Base-by-base conservation (phyloP, 1,284 basidiomycete species). In the Chalciporus sp. region DNA sequence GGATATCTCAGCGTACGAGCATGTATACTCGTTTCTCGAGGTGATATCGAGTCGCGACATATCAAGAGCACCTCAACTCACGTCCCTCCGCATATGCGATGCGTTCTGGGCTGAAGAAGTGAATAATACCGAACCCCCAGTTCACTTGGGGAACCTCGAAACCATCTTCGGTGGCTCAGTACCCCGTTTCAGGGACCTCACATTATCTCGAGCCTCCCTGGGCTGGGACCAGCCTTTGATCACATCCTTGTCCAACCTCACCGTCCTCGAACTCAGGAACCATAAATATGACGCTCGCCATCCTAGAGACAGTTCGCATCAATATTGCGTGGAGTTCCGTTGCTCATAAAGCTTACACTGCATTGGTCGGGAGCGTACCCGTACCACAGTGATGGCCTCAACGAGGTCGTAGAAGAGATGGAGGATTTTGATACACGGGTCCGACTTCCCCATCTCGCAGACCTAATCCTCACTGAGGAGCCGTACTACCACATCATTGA, bases 161-260 rank as follows among this genome's bases (percentile, higher is more conserved):
- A 58, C 75, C 8, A 74, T 80, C 2, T 86, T 86, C 70, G 61
- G 74, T n/a, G 82, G 81, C 0, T 66, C 73, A 43, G 78, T 77
- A 16, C 84, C 85, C 0, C 73, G 69, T 8, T 65, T 87, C 6
- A 65, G 62, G 28, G 57, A 70, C 10, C 66, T 79, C 20, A 68
- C 70, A 1, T 67, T 86, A 11, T 84, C 81, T 81, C 83, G 81
- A 28, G 78, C 84, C 5, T 82, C 85, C 56, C 61, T 86, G 31
- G 76, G 81, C 51, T 86, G 85, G 85, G 74, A 63, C 65, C 28
- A 75, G 74, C 3, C 55, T 71, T 1, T 58, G 70, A 8, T 74
- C 81, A 47, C 67, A 81, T 11, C 57, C 63, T 16, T 74, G 70
- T 17, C 45, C 17, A 45, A 60, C n/a, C 65, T 86, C 20, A 63